Evolutionary conservation across 2,329 filamentous ascomycete species (phyloP), one percentile per base, ranked within the genome.

Genomic region (Westerdykella sp.): DNA sequence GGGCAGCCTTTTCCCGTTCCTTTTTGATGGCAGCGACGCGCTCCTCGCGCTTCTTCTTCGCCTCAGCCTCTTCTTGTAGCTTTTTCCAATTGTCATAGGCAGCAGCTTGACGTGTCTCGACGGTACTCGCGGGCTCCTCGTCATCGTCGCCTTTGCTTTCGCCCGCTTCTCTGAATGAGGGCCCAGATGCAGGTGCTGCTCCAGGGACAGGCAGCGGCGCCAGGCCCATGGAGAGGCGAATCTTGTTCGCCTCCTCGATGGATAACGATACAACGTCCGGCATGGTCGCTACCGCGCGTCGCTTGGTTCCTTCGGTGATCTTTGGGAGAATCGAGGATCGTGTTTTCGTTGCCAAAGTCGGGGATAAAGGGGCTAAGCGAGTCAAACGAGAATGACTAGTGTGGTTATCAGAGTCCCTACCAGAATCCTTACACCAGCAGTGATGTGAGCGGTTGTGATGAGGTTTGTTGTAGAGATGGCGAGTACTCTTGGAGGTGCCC

Each of bases 161-260:
- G 7, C 56, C 48, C 46, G 69, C 51, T 49, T 60, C 46, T 48
- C 74, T 82, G 68, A 84, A 84, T 16, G 73, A 65, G 2, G 79
- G 80, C 42, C 78, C 79, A 42, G 72, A 67, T 6, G 68, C 44
- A 57, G 65, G 45, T 60, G 69, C 68, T 45, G 75, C 76, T 53
- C 87, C 87, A 21, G 90, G 86, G 10, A 94, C 86, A 18, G 89
- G 87, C 59, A 97, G 73, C 21, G 89, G 90, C 63, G 91, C 87
- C 74, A 96, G 81, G 61, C 91, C 91, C 72, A 96, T 81, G 39
- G 88, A 87, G 57, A 84, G 76, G 59, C 91, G 88, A 60, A 96
- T 84, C 63, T 90, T 86, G 73, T 97, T 97, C 53, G 87, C 88
- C 76, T 96, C 89, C 69, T 94, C 87, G 62, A 97, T 90, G 42